A percentile compares a stretch with the other conserved stretches of the same genome.
Evolutionary conservation across 306 rosid species (phyloP).

Genomic region (Luffa acutangula): DNA sequence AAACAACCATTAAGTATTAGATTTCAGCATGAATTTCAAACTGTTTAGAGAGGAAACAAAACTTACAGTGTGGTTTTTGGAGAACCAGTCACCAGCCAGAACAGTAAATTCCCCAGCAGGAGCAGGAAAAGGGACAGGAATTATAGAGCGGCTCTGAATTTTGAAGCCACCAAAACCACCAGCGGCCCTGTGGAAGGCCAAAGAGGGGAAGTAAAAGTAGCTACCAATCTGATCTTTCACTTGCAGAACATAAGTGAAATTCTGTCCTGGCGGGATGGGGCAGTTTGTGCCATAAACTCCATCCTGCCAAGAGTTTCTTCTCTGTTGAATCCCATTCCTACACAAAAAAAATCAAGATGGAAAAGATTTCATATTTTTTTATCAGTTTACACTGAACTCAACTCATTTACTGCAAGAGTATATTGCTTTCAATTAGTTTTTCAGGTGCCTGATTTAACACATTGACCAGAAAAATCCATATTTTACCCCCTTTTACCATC

Average conservation of each 20-base stretch:
- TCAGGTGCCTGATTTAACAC: not conserved
- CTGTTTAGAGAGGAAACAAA: not conserved
- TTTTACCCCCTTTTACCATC: not conserved
- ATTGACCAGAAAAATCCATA: not conserved
- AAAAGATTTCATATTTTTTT: not conserved
- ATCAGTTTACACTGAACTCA: not conserved
- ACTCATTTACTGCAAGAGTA: not conserved
- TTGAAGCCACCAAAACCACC: conserved; percentile 71
- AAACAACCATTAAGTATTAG: not conserved
- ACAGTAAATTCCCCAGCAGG: conserved; percentile 71
- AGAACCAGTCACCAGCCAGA: conserved; percentile 79
- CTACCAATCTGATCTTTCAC: conserved; percentile 92
- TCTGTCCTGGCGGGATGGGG: conserved; percentile 75
- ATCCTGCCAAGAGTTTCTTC: conserved; percentile 90
- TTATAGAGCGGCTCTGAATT: conserved; percentile 54
- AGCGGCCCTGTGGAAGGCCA: conserved; percentile 79
- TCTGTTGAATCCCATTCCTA: conserved; percentile 82
- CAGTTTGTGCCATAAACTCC: conserved; percentile 87
- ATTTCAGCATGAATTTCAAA: not conserved
- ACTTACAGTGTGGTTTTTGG: conserved; percentile 67
- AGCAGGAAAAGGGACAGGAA: conserved; percentile 72
- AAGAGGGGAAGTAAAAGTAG: conserved; percentile 82
- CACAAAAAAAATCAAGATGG: not conserved
- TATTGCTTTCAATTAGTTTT: not conserved
- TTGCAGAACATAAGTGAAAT: conserved; percentile 72